These are phyloP conservation scores for Mortierella sp. DNA, from an alignment of 371 early-diverging fungal species.

Conservation along the genomic window DNA sequence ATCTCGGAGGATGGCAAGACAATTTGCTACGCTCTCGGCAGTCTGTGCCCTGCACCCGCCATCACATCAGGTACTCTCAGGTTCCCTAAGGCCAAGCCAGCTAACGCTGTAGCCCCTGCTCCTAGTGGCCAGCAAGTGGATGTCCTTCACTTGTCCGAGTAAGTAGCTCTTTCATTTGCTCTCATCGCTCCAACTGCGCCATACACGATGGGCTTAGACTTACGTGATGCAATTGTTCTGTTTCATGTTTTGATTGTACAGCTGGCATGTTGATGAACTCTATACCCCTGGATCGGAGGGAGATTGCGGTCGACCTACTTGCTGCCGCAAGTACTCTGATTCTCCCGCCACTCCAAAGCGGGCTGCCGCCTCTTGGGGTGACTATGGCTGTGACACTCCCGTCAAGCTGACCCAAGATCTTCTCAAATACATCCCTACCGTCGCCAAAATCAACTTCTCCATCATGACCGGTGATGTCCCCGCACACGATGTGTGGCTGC, in stretches of 20 bases:
- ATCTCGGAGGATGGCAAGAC: slow-evolving; percentile 28
- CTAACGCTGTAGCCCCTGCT: slow-evolving; percentile 20
- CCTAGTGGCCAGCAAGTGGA: slow-evolving; percentile 57
- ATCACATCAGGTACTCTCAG: slow-evolving; percentile 40
- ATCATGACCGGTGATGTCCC: slow-evolving; percentile 71
- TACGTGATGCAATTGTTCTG: background rate
- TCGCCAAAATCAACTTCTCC: slow-evolving; percentile 58
- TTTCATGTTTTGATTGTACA: background rate
- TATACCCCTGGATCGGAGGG: slow-evolving; percentile 65
- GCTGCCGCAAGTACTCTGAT: slow-evolving; percentile 59
- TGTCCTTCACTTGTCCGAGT: slow-evolving; percentile 68
- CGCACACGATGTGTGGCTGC: slow-evolving; percentile 68
- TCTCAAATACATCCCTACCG: slow-evolving; percentile 54
- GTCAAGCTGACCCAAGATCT: slow-evolving; percentile 59
- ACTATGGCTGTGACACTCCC: slow-evolving; percentile 64
- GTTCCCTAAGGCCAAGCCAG: slow-evolving; percentile 65
- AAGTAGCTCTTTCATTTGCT: slow-evolving; percentile 4
- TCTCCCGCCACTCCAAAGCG: slow-evolving; percentile 9
- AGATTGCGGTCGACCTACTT: slow-evolving; percentile 62
- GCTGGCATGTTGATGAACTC: slow-evolving; percentile 68
- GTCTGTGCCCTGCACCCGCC: slow-evolving; percentile 27
- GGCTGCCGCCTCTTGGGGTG: slow-evolving; percentile 49
- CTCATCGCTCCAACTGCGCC: background rate
- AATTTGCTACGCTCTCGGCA: slow-evolving; percentile 25
- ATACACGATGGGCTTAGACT: background rate